These are phyloP conservation scores for Penicillium taxi DNA, from an alignment of 495 filamentous ascomycete species.

Conservation along the genomic window DNA sequence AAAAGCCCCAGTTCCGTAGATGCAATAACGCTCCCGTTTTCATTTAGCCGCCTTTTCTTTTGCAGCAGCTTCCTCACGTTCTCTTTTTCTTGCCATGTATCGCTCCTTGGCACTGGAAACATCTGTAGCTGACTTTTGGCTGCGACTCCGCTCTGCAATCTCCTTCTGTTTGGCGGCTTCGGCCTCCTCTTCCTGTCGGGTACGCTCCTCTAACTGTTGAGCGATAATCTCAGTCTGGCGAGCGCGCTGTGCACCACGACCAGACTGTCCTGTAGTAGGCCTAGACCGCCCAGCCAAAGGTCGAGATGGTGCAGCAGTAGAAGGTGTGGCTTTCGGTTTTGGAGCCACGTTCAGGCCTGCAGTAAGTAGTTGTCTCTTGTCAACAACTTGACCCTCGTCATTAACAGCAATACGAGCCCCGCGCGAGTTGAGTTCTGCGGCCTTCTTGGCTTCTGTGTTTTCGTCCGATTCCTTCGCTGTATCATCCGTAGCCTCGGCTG, in stretches of 20 bases:
- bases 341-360: slow-evolving; percentile 79
- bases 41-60: slow-evolving; percentile 16
- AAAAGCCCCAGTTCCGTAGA: not conserved
- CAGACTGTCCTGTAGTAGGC: slow-evolving; percentile 32
- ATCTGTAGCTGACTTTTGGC: slow-evolving; percentile 63
- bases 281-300: slow-evolving; percentile 23
- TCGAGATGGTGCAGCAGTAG: slow-evolving; percentile 26
- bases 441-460: slow-evolving; percentile 64
- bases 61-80: slow-evolving; percentile 56
- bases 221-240: slow-evolving; percentile 85
- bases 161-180: slow-evolving; percentile 59
- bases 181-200: slow-evolving; percentile 70
- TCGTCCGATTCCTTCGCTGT: slow-evolving; percentile 35
- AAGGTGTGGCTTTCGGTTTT: slow-evolving; percentile 42
- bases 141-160: slow-evolving; percentile 66
- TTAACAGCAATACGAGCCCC: slow-evolving; percentile 70
- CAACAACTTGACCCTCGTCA: slow-evolving; percentile 84
- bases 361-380: slow-evolving; percentile 82
- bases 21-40: not conserved
- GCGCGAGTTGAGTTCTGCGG: slow-evolving; percentile 60
- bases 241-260: slow-evolving; percentile 55
- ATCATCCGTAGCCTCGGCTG: slow-evolving; percentile 25
- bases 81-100: slow-evolving; percentile 76
- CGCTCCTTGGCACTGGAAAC: slow-evolving; percentile 81
- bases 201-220: slow-evolving; percentile 54